phyloP scores from a whole-genome alignment of 345 rosid species.

The Boechera stricta region DNA sequence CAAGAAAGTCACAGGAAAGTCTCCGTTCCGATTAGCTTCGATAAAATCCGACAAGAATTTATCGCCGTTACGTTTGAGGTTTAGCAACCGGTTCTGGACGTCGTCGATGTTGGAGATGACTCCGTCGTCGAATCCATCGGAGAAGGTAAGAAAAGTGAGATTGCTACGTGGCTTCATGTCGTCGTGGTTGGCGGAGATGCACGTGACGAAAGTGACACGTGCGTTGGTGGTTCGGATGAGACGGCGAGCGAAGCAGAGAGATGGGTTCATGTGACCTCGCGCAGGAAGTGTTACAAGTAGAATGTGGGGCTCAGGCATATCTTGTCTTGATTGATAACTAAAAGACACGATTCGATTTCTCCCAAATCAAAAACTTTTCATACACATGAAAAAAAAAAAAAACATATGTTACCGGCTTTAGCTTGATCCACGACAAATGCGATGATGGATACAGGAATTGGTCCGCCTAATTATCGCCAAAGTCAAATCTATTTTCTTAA shows the following conservation, averaged over 20 bases:
- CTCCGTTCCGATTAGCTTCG: constrained; percentile 21
- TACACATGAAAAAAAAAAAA: background rate
- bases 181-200: constrained; percentile 18
- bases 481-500: background rate
- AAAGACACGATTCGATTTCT: background rate
- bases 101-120: constrained; percentile 39
- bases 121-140: constrained; percentile 68
- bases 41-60: constrained; percentile 18
- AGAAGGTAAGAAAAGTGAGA: constrained; percentile 51
- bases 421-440: background rate
- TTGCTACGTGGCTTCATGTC: too few relatives aligned
- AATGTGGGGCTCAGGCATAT: background rate
- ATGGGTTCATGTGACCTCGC: constrained; percentile 72
- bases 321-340: background rate
- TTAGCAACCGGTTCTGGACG: constrained; percentile 10
- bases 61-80: constrained; percentile 32
- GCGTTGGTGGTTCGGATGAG: constrained; percentile 46
- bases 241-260: constrained; percentile 59
- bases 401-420: background rate
- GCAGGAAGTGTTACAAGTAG: constrained; percentile 58
- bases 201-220: constrained; percentile 56
- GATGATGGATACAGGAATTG: background rate
- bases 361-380: too few relatives aligned
- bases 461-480: background rate
- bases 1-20: constrained; percentile 33